Base-by-base conservation (phyloP, 768 basidiomycete species). In the Sporobolomyces roseus region DNA sequence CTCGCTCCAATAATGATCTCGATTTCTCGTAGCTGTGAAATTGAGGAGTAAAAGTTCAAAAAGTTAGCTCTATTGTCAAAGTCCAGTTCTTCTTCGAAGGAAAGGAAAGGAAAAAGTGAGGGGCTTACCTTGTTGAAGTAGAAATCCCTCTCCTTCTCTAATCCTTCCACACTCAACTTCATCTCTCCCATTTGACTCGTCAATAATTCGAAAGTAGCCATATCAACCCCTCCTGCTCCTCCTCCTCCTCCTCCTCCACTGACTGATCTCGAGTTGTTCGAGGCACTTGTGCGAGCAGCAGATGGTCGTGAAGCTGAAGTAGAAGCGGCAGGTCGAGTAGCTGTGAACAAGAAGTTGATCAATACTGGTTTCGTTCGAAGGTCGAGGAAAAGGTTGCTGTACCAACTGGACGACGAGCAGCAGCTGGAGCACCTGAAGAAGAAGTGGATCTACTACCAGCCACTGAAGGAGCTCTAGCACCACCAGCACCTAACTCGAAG, bases 61-160 rank as follows among this genome's bases (percentile, higher is more conserved):
- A 17, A 9, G 17, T 41, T 9, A 41, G 9, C 38, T 9, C 10
- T 17, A 17, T 41, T 41, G 9, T 41, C 38, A 41, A 41, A 41
- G 38, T 9, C 9, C 25, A 17, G 35, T 54, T 54, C 29, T 33
- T 23, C 4, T 33, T 36, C 52, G 25, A 7, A 14, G n/a, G 41
- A 52, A 14, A n/a, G 67, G 29, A 54, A 33, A 29, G 38, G 16
- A 33, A 25, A 35, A 46, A 19, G 23, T 13, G 2, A 10, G 36
- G 33, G 75, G 74, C 83, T 53, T 74, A 94, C 93, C 85, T 97
- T 99, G 76, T 89, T 87, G 79, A 98, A 99, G 80, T 99, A 99
- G 79, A 99, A 98, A 78, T 98, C 93, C 52, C 93, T 82, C 80
- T 99, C 96, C 82, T 93, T 97, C 83, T 98, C 93, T 45, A 98